Evolutionary conservation across 2,329 filamentous ascomycete species (phyloP), one percentile per base, ranked within the genome.

Genomic region (Aspergillus fumigatiaffinis): DNA sequence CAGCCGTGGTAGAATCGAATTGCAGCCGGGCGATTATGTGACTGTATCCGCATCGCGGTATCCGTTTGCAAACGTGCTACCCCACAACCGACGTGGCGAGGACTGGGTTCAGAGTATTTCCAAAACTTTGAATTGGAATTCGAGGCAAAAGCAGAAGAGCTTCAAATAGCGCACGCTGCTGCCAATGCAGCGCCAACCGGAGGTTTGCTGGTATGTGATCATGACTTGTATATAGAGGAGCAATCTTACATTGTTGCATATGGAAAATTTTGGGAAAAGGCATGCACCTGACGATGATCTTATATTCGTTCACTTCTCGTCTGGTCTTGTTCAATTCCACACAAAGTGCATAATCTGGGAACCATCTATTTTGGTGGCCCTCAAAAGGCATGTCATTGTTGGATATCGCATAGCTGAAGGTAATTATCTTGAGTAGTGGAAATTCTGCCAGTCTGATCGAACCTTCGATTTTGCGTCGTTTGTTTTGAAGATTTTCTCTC

Each of bases 51-150:
- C 79, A 17, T 80, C 78, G 6, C 70, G 79, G 56, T 82, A 80
- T 63, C 79, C 79, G 2, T 82, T 81, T 68, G 79, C 79, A 23
- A 80, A 78, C 63, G 77, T 81, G 28, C 67, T 80, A 61, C 78
- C 77, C 4, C 68, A 72, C 6, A 72, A 70, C 6, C 70, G 73
- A 44, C 71, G 76, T 10, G 77, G 76, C 29, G 77, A 80, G 56
- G 78, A 80, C 50, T 81, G 79, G 79, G 74, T 81, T 53, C 75
- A 77, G 46, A 80, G 77, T 61, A 80, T 81, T 51, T 79, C 76
- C 1, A 77, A 78, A 60, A 81, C 78, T 2, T 59, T 81, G 59
- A 78, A 81, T 58, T 81, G 79, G 79, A 81, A 81, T 60, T 78
- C 76, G 5, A 71, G 79, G 57, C 73, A 79, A 57, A 74, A 71